phyloP scores from a whole-genome alignment of 345 rosid genomes.

The Acer yangbiense region DNA sequence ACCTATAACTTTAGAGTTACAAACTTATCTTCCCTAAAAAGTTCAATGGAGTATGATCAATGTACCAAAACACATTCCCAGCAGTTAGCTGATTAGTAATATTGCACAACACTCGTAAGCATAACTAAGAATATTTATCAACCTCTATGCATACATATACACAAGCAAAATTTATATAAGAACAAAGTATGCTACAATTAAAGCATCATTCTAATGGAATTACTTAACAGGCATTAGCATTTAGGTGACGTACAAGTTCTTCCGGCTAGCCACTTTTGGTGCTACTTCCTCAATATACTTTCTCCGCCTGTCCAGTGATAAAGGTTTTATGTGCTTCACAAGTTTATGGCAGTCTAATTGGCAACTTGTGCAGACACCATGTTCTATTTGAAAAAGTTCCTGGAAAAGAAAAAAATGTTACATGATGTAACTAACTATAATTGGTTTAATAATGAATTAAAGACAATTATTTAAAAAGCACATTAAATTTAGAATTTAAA shows the following conservation, averaged over 20 bases:
- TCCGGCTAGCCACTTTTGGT: conserved; percentile 63
- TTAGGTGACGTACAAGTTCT: conserved; percentile 61
- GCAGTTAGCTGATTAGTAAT: not conserved
- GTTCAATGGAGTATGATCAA: not conserved
- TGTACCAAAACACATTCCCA: conserved; percentile 9
- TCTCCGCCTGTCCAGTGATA: conserved; percentile 62
- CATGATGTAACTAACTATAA: not conserved
- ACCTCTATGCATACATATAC: not conserved
- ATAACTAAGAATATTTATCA: not conserved
- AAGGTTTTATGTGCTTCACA: conserved; percentile 66
- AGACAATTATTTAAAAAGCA: not conserved
- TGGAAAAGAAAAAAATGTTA: conserved; percentile 35
- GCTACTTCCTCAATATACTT: conserved; percentile 59
- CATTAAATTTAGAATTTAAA: not conserved
- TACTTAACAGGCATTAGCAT: conserved; percentile 12
- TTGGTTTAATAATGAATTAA: not conserved
- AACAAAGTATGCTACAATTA: not conserved
- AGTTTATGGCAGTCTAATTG: conserved; percentile 85
- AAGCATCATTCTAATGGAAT: conserved; percentile 1
- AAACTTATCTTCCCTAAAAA: not conserved
- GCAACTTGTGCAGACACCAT: conserved; percentile 83
- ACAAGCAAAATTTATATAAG: not conserved
- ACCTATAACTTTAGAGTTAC: not conserved
- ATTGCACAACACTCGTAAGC: not conserved
- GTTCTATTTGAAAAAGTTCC: conserved; percentile 90